Evolutionary conservation across 306 rosid species (phyloP), one percentile per base, ranked within the genome.

Genomic region (Crotalaria pallida): DNA sequence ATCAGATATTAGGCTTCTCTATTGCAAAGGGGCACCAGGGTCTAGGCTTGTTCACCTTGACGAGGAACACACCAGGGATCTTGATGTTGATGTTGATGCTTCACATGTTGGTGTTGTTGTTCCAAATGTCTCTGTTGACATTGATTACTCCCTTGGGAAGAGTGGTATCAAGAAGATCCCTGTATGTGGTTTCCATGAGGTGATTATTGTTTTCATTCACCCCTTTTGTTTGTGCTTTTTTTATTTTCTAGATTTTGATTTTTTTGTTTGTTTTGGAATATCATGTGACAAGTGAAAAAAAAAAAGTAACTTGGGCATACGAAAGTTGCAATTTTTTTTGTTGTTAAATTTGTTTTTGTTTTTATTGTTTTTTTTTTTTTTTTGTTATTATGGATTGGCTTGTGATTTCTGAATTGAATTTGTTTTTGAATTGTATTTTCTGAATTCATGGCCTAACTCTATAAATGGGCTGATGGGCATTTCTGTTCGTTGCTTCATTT

Each of bases 11-110:
- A 81, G 98, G 62, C 93, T 92, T 77, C 91, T 92, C 3, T 92
- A 92, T 69, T 92, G 98, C 73, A 92, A 92, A 64, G 98, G 98
- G 41, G 83, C 96, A 22, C 86, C 96, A 70, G 98, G 98, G 75
- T 92, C 93, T 7, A 88, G 90, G 80, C 90, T 90, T 24, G 85
- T 90, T 75, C 82, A 63, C 17, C 82, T 92, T 50, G 89, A 89
- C 66, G 85, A 92, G 45, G 76, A 55, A 21, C 79, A 43, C 1
- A 77, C 13, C 22, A 81, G 71, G 84, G 96, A 92, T 88, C 98
- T 92, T 66, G 72, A 48, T 62, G 40, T 92, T 62, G 72, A 48
- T 60, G 50, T 84, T 62, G 72, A 48, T 60, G 50, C 82, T 44
- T 73, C 88, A 9, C 78, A 74, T 49, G n/a, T n/a, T n/a, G 86